A percentile compares a stretch with the other conserved stretches of the same genome.
Conservation (phyloP, 495 filamentous ascomycete genomes). For the Oidiodendron maius region DNA sequence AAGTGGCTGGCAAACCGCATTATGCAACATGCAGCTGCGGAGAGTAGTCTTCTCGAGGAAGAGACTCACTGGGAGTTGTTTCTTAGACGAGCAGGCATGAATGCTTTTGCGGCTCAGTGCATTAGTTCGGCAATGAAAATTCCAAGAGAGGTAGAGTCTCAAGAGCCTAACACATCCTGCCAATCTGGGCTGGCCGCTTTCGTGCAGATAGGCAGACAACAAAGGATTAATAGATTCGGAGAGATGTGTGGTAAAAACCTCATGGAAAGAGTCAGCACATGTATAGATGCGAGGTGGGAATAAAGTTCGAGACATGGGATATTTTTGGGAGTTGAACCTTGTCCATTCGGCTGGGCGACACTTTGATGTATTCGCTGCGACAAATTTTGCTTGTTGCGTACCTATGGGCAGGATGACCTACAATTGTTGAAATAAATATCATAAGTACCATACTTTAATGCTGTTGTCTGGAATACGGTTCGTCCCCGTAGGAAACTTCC, state of each 20-base stretch:
- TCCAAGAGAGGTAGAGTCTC: slow-evolving; percentile 17
- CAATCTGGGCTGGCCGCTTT: slow-evolving; percentile 48
- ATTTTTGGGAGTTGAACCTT: neutral
- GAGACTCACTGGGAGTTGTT: slow-evolving; percentile 72
- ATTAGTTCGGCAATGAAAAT: slow-evolving; percentile 48
- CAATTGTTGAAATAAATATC: slow-evolving; percentile 3
- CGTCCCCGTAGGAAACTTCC: neutral
- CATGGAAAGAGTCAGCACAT: slow-evolving; percentile 39
- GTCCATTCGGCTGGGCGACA: no score
- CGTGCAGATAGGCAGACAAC: slow-evolving; percentile 46
- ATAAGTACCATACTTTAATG: slow-evolving; percentile 59
- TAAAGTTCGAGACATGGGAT: neutral
- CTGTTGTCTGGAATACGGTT: slow-evolving; percentile 42
- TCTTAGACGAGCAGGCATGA: slow-evolving; percentile 66
- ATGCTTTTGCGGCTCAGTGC: slow-evolving; percentile 73
- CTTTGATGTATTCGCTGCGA: no score
- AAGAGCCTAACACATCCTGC: slow-evolving; percentile 15
- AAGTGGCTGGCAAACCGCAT: slow-evolving; percentile 40
- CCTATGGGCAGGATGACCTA: no score
- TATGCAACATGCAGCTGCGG: slow-evolving; percentile 4
- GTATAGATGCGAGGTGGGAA: slow-evolving; percentile 28
- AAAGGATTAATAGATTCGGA: slow-evolving; percentile 39
- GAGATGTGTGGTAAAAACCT: slow-evolving; percentile 44
- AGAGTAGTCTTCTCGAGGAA: slow-evolving; percentile 25
- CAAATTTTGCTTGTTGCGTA: neutral